phyloP scores from a whole-genome alignment of 441 rosid genomes.

The Gossypium trilobum region DNA sequence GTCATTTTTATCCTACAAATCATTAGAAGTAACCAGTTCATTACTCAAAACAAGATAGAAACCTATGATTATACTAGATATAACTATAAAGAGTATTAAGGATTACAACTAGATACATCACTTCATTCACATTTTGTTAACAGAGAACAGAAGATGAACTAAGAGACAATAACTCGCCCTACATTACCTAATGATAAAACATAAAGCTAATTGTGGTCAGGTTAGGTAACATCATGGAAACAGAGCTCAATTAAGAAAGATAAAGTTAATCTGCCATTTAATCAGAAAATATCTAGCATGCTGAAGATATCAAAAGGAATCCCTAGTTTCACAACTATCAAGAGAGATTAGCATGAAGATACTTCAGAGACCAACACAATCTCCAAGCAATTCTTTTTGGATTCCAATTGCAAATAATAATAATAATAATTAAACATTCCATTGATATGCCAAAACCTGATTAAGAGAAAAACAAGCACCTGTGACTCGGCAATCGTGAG shows the following conservation, averaged over 20 bases:
- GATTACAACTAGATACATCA: not conserved
- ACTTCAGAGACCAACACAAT: not conserved
- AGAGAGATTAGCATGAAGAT: conserved; percentile 6
- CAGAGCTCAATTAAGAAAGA: not conserved
- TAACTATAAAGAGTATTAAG: not conserved
- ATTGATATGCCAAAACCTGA: not conserved
- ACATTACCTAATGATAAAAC: not conserved
- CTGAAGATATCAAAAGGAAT: not conserved
- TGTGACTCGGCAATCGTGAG: conserved; percentile 89
- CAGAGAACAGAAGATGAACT: not conserved
- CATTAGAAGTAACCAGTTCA: conserved; percentile 13
- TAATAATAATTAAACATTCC: not conserved
- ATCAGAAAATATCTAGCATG: not conserved
- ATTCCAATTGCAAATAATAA: not conserved
- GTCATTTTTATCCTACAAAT: conserved; percentile 72
- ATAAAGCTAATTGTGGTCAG: too few species aligned
- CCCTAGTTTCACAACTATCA: not conserved
- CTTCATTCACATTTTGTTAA: not conserved
- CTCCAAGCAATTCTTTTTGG: not conserved
- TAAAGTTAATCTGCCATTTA: not conserved
- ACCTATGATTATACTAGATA: not conserved
- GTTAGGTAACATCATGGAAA: not conserved
- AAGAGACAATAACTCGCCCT: not conserved
- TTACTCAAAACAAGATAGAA: not conserved
- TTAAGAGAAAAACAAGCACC: conserved; percentile 33